Base-by-base conservation (phyloP, 106 monocot genomes). In the Acorus calamus region DNA sequence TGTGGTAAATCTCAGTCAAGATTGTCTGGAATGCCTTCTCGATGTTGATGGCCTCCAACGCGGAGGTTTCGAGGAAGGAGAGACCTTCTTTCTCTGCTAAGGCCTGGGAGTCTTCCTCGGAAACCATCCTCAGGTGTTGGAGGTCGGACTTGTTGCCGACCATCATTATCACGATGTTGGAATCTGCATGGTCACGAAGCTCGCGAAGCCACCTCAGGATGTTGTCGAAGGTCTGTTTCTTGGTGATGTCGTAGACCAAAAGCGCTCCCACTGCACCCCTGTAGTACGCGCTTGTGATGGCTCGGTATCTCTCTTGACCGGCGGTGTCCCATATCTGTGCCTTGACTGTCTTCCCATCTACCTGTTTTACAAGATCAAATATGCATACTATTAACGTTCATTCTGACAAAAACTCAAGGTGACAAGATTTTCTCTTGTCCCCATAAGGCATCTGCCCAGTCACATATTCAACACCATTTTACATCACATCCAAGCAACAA, bases 321-420 rank as follows among this genome's bases (percentile, higher is more conserved):
- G 86, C 86, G 43, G 86, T 87, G 61, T 87, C 86, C 86, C 86
- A 87, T 67, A 87, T 87, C 55, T 87, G 86, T 42, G 83, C 86
- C 60, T 87, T 87, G 14, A 87, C 67, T 42, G 83, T 87, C 71
- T 87, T 87, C 61, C 77, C 83, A 54, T 83, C 82, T 53, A 87
- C 70, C 86, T 87, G 82, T 61, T 72, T 28, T 28, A 28, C 28
- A 28, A 28, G 28, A 28, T 28, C 28, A 28, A 28, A 28, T 28
- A 28, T 28, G 28, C 28, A 28, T 28, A 28, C 28, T 28, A 28
- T 28, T 28, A 28, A 28, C 1, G 28, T 28, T 28, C 28, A 1
- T 28, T 28, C 28, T 28, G 28, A 28, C 0, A 28, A 28, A 28
- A 28, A 28, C 28, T 28, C 0, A n/a, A n/a, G n/a, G n/a, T n/a